Conservation (phyloP, 23 red algal species). For the Pyropia haitanensis region DNA sequence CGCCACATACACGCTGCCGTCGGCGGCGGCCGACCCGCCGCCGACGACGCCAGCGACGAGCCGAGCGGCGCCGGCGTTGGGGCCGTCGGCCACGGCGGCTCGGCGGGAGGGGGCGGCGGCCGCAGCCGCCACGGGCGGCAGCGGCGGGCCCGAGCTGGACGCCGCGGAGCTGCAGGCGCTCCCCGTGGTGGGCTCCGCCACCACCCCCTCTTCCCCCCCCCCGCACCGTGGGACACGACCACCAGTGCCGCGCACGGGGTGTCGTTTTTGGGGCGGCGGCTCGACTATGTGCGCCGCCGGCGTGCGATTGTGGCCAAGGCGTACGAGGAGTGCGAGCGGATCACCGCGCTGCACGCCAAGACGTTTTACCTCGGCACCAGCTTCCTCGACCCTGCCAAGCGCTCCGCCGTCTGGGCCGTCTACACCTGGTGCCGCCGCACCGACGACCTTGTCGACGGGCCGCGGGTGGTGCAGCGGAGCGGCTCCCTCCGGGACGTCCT, state of each 20-base stretch:
- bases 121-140: too few relatives aligned
- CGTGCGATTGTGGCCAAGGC: conserved; percentile 28
- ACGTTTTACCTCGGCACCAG: conserved; percentile 94
- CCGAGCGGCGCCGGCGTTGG: too few relatives aligned
- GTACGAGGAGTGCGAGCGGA: conserved; percentile 90
- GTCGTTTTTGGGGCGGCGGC: conserved; percentile 39
- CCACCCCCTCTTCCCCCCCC: too few relatives aligned
- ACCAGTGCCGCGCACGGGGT: conserved; percentile 35
- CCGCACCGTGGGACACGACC: conserved; percentile 70
- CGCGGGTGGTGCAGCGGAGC: conserved; percentile 54
- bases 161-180: too few relatives aligned
- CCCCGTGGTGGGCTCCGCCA: too few relatives aligned
- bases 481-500: conserved; percentile 36
- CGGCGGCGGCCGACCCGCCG: too few relatives aligned
- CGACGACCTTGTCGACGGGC: conserved; percentile 93
- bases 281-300: conserved; percentile 39
- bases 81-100: too few relatives aligned
- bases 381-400: conserved; percentile 57
- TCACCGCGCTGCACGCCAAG: conserved; percentile 78
- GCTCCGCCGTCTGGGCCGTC: conserved; percentile 84
- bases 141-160: too few relatives aligned
- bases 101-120: too few relatives aligned
- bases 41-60: too few relatives aligned
- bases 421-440: conserved; percentile 96
- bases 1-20: too few relatives aligned